These are phyloP conservation scores for Phaffomyces opuntiae DNA, from an alignment of 805 yeast species.

Conservation along the genomic window DNA sequence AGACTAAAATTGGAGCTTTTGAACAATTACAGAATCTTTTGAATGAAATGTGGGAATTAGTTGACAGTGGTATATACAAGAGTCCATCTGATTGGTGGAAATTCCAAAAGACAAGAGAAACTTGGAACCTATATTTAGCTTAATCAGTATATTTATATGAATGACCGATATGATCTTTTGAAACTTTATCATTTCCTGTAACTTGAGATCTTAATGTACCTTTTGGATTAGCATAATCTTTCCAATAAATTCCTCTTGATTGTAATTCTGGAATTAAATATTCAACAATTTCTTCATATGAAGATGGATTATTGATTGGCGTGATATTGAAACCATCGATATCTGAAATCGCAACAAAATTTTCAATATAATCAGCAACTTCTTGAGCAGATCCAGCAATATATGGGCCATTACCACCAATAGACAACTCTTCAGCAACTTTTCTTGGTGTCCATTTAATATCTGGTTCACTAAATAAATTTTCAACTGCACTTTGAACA, in stretches of 20 bases:
- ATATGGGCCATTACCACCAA: conserved; percentile 27
- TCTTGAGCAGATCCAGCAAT: conserved; percentile 29
- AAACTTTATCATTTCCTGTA: conserved; percentile 3
- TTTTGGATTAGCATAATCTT: conserved; percentile 24
- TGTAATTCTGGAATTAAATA: conserved; percentile 32
- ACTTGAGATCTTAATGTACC: conserved; percentile 11
- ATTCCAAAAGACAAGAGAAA: not conserved
- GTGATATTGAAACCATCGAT: conserved; percentile 40
- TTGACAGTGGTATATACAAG: not conserved
- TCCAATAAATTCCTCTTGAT: conserved; percentile 29
- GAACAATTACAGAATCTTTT: not conserved
- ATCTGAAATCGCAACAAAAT: conserved; percentile 33
- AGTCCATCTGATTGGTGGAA: conserved; percentile 8
- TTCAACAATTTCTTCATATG: conserved; percentile 35
- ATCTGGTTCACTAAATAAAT: conserved; percentile 19
- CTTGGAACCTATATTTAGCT: conserved; percentile 6
- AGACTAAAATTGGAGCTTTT: conserved; percentile 8
- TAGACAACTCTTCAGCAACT: conserved; percentile 25
- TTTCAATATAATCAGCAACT: conserved; percentile 35
- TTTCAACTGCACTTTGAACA: conserved; percentile 26
- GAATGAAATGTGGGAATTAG: conserved; percentile 5
- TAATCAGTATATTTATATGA: conserved; percentile 4
- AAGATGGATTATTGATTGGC: conserved; percentile 31
- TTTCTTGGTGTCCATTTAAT: conserved; percentile 20
- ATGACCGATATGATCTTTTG: conserved; percentile 5